Evolutionary conservation across 768 basidiomycete genomes (phyloP).

Genomic region (Lentinula raphanica): DNA sequence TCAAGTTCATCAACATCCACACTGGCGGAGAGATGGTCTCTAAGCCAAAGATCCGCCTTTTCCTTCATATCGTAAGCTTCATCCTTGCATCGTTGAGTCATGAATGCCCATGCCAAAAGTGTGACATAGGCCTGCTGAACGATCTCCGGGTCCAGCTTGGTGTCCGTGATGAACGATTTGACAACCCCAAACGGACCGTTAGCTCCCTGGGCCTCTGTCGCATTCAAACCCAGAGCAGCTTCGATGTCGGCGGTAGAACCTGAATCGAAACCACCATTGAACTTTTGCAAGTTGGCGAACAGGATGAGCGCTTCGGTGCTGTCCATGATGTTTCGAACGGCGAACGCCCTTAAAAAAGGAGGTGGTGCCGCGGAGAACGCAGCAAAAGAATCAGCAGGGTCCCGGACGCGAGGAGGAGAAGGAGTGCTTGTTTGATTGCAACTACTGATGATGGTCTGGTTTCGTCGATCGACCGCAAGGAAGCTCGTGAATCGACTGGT

Average conservation of each 20-base stretch:
- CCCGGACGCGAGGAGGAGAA: too few relatives aligned
- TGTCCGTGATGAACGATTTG: neutral
- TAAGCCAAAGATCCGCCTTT: neutral
- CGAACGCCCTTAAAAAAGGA: too few relatives aligned
- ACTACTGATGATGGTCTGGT: too few relatives aligned
- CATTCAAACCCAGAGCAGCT: neutral
- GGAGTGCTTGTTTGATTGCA: too few relatives aligned
- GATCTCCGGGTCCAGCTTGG: neutral
- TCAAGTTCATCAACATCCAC: neutral
- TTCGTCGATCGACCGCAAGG: constrained; percentile 40
- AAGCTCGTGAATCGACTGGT: constrained; percentile 51
- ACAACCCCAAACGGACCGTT: neutral
- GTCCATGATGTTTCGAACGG: neutral
- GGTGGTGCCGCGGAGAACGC: too few relatives aligned
- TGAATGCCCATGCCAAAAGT: neutral
- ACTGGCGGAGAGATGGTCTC: neutral
- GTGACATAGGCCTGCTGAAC: neutral
- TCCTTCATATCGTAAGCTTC: neutral
- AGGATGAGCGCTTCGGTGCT: neutral
- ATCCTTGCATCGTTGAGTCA: neutral
- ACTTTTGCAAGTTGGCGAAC: neutral
- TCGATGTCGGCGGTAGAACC: neutral
- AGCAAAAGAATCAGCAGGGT: too few relatives aligned
- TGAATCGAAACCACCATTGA: neutral
- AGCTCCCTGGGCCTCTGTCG: too few relatives aligned